Base-by-base conservation (phyloP, 2,329 filamentous ascomycete species). In the Penicillium freii region DNA sequence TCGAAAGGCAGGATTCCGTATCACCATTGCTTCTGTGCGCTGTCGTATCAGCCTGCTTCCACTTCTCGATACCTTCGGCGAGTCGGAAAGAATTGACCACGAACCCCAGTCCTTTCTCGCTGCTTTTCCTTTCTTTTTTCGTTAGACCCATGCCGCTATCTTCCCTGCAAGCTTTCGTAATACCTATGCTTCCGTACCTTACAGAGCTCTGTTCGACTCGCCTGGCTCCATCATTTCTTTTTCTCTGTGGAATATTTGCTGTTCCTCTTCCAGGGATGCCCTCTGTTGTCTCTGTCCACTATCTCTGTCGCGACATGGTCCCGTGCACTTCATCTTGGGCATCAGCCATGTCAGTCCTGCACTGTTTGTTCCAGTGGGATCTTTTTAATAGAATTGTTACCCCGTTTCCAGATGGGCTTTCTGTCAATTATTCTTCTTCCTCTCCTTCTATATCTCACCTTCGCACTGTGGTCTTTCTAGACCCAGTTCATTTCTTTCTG, bases 221-320 rank as follows among this genome's bases (percentile, higher is more conserved):
- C 36, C 56, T 62, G 49, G 54, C 54, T 61, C 51, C 42, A 50
- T 50, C 34, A 15, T 68, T 66, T 63, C 55, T 66, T 66, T 63
- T 62, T 64, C 52, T 54, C 59, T 65, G 65, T 67, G 62, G 54
- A 62, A 67, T 67, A 62, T 65, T 63, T 62, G 59, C 64, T 64
- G 63, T 62, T 62, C 34, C 42, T 54, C 54, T 49, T 62, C 57
- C 66, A 65, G 61, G 66, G 64, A 66, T 69, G 56, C 55, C 61
- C 57, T 68, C 62, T 62, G 54, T 61, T 62, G 55, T 59, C 54
- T 62, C 56, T 57, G 56, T 44, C 62, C 57, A 52, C 60, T 61
- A 52, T 52, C 31, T 52, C 57, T 56, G 57, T 69, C 66, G 67
- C 62, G 57, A 63, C 62, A 67, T 70, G 66, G 65, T 69, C 63